Evolutionary conservation across 2,329 filamentous ascomycete genomes (phyloP), one percentile per base, ranked within the genome.

Genomic region (Diaporthe amygdali): DNA sequence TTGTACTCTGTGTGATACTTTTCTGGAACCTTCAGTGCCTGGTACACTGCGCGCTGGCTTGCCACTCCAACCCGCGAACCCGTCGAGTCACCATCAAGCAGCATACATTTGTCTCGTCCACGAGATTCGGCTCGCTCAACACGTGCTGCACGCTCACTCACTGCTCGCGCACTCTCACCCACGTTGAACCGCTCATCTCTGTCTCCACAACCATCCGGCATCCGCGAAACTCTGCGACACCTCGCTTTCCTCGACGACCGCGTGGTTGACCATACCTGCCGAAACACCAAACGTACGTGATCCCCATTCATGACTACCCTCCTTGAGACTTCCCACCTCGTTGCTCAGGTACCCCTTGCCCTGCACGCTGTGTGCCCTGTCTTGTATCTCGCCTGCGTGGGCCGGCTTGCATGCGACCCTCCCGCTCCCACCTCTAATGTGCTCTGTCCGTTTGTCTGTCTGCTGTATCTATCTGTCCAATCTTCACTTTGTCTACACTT

Each of bases 261-360:
- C 76, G 75, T 77, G 75, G 70, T 74, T 75, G 73, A 73, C 77
- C 77, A 74, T 77, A 76, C 71, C 78, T 77, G 68, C 79, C 82
- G 81, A 84, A 84, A 85, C 82, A 74, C 78, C 77, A 80, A 79
- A 74, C 77, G 83, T 84, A 83, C 77, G 82, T 84, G 81, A 81
- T 81, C 76, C 77, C 55, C 77, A 74, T 76, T 77, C 71, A 76
- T 72, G 72, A 70, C 74, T 70, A 70, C 55, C 41, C 56, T 67
- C 68, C 54, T 66, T 67, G 68, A 72, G 22, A 75, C 78, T 74
- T 79, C 76, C 75, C 74, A 79, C 78, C 76, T 76, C 76, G 75
- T 78, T 78, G 76, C 76, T 77, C 74, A 78, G 75, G 74, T 76
- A 70, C 77, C 74, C 76, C 77, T 75, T 75, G 76, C 74, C 75